phyloP scores from a whole-genome alignment of 192 early-diverging fungal species.

The Rhizophagus clarus region DNA sequence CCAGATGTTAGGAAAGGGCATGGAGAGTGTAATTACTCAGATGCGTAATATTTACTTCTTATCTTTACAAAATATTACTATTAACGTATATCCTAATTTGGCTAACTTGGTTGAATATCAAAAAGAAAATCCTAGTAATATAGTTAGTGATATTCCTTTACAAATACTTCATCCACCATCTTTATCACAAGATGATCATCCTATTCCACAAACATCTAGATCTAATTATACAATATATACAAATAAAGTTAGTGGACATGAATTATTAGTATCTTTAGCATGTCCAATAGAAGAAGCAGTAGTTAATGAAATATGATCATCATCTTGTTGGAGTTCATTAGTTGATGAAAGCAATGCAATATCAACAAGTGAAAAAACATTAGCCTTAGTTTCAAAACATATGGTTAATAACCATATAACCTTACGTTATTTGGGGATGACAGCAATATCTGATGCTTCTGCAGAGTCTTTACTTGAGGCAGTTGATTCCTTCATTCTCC shows the following conservation, averaged over 20 bases:
- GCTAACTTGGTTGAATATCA: background rate
- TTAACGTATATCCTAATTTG: background rate
- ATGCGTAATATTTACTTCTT: background rate
- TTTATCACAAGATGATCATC: no score
- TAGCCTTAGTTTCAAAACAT: background rate
- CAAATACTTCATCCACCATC: background rate
- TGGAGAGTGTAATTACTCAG: background rate
- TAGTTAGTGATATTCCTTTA: background rate
- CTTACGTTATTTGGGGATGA: background rate
- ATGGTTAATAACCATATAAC: background rate
- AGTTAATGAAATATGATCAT: background rate
- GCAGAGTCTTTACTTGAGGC: background rate
- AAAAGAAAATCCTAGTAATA: background rate
- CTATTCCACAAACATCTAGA: background rate
- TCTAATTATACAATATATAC: background rate
- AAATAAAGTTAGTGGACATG: background rate
- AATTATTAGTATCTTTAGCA: background rate
- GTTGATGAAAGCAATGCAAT: background rate
- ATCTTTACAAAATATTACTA: background rate
- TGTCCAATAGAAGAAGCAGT: background rate
- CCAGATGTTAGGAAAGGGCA: no score
- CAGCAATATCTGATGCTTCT: background rate
- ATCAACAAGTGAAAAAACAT: background rate
- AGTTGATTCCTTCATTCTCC: background rate
- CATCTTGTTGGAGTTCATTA: background rate